Evolutionary conservation across 2,329 filamentous ascomycete genomes (phyloP), one percentile per base, ranked within the genome.

Genomic region (Onygenales sp.): DNA sequence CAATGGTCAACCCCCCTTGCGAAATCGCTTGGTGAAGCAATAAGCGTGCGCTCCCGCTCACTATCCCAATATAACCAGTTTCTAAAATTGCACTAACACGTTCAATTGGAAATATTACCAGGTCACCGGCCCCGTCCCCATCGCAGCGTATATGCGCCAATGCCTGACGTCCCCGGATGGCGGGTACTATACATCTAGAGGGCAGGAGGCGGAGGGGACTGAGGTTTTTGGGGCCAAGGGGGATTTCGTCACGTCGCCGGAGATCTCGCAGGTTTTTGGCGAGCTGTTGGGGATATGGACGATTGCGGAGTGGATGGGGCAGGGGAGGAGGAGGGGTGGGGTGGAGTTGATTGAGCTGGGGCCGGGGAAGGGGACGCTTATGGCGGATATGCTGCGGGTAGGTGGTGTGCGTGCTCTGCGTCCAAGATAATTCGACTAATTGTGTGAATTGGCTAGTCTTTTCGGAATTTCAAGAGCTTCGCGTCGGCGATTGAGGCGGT

Each of bases 141-240:
- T 98, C 56, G 91, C 93, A 5, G 86, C 89, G 51, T 98, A 91
- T 70, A 98, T 98, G 93, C 91, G 93, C 67, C 95, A 97, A 85
- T 96, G 92, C 69, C 81, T 98, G 58, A 98, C 93, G 0, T 87
- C 88, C 9, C 88, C 93, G 57, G 74, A 89, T 41, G 90, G 89
- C 55, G 93, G 93, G 52, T 98, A 98, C 74, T 98, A 98, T 72
- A 97, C 90, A 0, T 82, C 85, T 5, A 81, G 83, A 27, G 78
- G 85, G 43, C 78, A 79, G 52, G 72, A 82, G 55, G 54, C 54
- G 27, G 50, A 58, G 41, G 84, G 80, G 17, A 81, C 84, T 46
- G 91, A 96, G 65, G 91, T 92, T 58, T 98, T 98, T 63, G 93
- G 93, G n/a, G 76, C 81, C 53, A 87, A 89, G 64, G 93, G 93